These are phyloP conservation scores for Agrocybe pediades DNA, from an alignment of 768 basidiomycete genomes.

Conservation along the genomic window DNA sequence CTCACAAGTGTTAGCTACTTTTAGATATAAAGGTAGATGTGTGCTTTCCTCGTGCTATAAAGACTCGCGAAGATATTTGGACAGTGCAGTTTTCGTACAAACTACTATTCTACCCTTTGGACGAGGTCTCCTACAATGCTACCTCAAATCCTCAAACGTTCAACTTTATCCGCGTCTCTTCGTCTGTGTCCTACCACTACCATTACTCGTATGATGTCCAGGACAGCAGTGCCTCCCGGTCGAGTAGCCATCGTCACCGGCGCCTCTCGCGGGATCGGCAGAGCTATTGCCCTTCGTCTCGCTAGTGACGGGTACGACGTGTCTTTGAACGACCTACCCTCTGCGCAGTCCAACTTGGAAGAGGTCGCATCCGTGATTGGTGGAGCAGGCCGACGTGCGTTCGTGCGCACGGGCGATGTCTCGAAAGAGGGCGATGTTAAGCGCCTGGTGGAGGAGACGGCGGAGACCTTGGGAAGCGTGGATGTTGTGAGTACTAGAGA, in stretches of 20 bases:
- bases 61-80: too few species aligned
- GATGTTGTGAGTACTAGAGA: slow-evolving; percentile 44
- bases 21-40: too few species aligned
- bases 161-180: too few species aligned
- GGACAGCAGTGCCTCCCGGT: not conserved
- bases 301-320: slow-evolving; percentile 50
- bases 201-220: too few species aligned
- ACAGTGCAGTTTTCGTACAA: too few species aligned
- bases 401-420: slow-evolving; percentile 35
- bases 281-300: slow-evolving; percentile 46
- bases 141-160: too few species aligned
- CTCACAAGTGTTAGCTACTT: too few species aligned
- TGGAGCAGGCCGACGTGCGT: slow-evolving; percentile 23
- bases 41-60: too few species aligned
- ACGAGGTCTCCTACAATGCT: too few species aligned
- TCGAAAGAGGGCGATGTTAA: slow-evolving; percentile 40
- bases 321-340: slow-evolving; percentile 42
- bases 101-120: too few species aligned
- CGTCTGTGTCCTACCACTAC: too few species aligned
- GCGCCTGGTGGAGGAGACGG: slow-evolving; percentile 30
- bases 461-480: slow-evolving; percentile 39
- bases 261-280: slow-evolving; percentile 45
- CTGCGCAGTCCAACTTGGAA: slow-evolving; percentile 26
- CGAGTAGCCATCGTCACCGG: slow-evolving; percentile 34
- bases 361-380: slow-evolving; percentile 27